These are phyloP conservation scores for Parasitella parasitica DNA, from an alignment of 371 early-diverging fungal genomes.

Conservation along the genomic window DNA sequence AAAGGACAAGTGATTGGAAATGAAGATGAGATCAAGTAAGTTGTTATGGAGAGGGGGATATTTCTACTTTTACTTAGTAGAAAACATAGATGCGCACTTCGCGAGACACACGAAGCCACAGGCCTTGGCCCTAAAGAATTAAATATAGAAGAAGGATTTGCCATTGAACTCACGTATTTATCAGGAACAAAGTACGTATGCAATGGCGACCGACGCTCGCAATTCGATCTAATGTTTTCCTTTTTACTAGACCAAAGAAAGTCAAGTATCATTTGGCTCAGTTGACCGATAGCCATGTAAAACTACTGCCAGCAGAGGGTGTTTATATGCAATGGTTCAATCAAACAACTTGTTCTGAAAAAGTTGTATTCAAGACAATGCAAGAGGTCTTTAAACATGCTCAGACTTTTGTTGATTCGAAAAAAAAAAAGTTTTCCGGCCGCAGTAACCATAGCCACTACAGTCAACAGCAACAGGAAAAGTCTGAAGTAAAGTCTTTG, in stretches of 20 bases:
- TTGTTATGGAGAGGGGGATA: too few species aligned
- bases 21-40: conserved; percentile 85
- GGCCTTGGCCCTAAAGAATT: conserved; percentile 74
- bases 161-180: conserved; percentile 79
- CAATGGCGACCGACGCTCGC: too few species aligned
- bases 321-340: conserved; percentile 74
- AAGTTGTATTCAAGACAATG: conserved; percentile 75
- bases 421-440: conserved; percentile 23
- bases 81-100: conserved; percentile 69
- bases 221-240: not conserved
- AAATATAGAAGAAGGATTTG: conserved; percentile 72
- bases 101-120: conserved; percentile 74
- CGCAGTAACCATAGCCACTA: not conserved
- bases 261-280: conserved; percentile 79
- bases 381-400: conserved; percentile 77
- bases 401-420: conserved; percentile 58
- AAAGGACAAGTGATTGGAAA: conserved; percentile 78
- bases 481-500: not conserved
- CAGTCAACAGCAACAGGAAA: not conserved
- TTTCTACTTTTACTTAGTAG: too few species aligned
- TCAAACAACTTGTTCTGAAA: conserved; percentile 64
- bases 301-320: conserved; percentile 69
- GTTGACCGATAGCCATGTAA: conserved; percentile 57
- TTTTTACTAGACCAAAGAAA: conserved; percentile 62
- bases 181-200: conserved; percentile 74